These are phyloP conservation scores for Phytophthora brassicae DNA, from an alignment of 352 stramenopile genomes.

Conservation along the genomic window DNA sequence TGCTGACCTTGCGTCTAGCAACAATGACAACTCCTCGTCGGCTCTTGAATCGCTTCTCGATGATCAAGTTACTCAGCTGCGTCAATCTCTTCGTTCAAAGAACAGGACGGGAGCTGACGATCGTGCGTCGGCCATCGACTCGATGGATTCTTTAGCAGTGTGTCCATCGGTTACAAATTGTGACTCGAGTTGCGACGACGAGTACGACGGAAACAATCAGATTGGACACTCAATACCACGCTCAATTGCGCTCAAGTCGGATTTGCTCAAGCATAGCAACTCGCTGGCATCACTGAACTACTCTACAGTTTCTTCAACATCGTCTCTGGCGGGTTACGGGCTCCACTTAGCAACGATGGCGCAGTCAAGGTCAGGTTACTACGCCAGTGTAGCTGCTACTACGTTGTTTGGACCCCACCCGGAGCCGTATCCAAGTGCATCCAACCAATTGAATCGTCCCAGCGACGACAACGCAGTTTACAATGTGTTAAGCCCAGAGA, in stretches of 20 bases:
- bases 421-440: conserved; percentile 34
- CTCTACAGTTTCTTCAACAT: conserved; percentile 48
- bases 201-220: conserved; percentile 38
- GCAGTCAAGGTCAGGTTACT: conserved; percentile 37
- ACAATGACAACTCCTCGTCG: conserved; percentile 12
- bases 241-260: conserved; percentile 17
- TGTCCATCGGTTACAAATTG: conserved; percentile 34
- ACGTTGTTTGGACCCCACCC: conserved; percentile 39
- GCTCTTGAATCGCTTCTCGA: conserved; percentile 32
- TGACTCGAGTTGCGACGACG: conserved; percentile 16
- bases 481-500: conserved; percentile 39
- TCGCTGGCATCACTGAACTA: conserved; percentile 44
- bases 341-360: conserved; percentile 41
- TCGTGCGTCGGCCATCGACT: conserved; percentile 26
- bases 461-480: conserved; percentile 26
- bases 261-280: conserved; percentile 37
- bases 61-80: conserved; percentile 35
- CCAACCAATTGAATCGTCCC: conserved; percentile 16
- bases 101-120: conserved; percentile 20
- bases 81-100: conserved; percentile 28
- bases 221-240: conserved; percentile 20
- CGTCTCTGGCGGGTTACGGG: conserved; percentile 44
- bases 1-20: conserved; percentile 26
- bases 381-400: conserved; percentile 24
- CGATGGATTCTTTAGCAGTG: conserved; percentile 34